phyloP scores from a whole-genome alignment of 371 early-diverging fungal species.

The Zychaea mexicana region DNA sequence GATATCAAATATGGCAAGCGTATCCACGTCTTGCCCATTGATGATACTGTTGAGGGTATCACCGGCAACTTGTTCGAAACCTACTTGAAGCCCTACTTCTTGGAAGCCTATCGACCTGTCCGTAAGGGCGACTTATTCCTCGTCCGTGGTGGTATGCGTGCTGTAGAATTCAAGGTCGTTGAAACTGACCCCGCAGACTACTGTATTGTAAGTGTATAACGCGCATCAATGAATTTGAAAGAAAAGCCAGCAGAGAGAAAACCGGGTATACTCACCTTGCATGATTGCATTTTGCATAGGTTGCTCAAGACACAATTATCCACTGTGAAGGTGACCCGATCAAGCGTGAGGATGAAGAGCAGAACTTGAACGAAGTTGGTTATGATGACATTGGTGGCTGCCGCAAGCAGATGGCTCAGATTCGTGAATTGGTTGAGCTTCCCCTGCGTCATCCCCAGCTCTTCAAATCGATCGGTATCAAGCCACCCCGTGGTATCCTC shows the following conservation, averaged over 20 bases:
- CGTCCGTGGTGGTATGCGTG: slow-evolving; percentile 97
- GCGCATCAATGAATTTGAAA: too few relatives aligned
- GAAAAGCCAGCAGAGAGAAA: too few relatives aligned
- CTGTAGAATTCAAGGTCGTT: slow-evolving; percentile 99
- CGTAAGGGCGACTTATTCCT: slow-evolving; percentile 94
- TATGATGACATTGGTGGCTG: slow-evolving; percentile 99
- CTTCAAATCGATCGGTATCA: slow-evolving; percentile 98
- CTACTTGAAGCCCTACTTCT: slow-evolving; percentile 97
- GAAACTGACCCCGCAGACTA: slow-evolving; percentile 95
- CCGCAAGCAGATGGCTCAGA: slow-evolving; percentile 99
- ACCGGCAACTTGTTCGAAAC: slow-evolving; percentile 98
- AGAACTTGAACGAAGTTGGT: slow-evolving; percentile 93
- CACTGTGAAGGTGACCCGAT: slow-evolving; percentile 98
- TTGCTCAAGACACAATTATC: slow-evolving; percentile 97
- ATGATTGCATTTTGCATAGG: slow-evolving; percentile 61
- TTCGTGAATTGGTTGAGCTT: slow-evolving; percentile 98
- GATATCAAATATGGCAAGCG: slow-evolving; percentile 97
- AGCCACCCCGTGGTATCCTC: slow-evolving; percentile 98
- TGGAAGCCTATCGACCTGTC: slow-evolving; percentile 95
- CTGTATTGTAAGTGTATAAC: slow-evolving; percentile 83
- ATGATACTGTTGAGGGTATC: slow-evolving; percentile 98
- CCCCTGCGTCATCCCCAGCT: slow-evolving; percentile 98
- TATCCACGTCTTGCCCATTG: slow-evolving; percentile 97
- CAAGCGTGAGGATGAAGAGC: slow-evolving; percentile 98
- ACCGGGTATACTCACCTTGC: too few relatives aligned